A percentile compares a stretch with the other conserved stretches of the same genome.
Evolutionary conservation across 2,329 filamentous ascomycete genomes (phyloP).

Genomic region (Apiospora kogelbergensis): DNA sequence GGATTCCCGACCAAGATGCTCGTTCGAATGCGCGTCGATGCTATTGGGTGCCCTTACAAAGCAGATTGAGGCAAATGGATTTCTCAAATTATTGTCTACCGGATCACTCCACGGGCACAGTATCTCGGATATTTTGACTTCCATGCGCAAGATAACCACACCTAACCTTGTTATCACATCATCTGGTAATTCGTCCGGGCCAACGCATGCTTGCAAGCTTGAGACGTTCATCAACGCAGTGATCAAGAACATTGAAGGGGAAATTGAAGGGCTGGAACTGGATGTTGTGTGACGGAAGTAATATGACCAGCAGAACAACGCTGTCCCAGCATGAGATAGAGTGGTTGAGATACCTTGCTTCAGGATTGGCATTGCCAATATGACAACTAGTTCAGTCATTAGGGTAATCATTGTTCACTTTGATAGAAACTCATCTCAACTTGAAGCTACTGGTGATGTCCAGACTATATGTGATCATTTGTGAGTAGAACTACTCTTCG

Average conservation of each 20-base stretch:
- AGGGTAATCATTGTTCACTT: too few relatives aligned
- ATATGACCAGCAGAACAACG: too few relatives aligned
- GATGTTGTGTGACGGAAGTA: too few relatives aligned
- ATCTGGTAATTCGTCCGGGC: neutral
- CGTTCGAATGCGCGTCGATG: neutral
- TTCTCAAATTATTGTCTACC: neutral
- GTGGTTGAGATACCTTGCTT: too few relatives aligned
- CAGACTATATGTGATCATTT: too few relatives aligned
- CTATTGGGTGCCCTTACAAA: neutral
- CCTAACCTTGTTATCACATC: neutral
- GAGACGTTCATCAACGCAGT: neutral
- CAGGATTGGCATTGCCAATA: too few relatives aligned
- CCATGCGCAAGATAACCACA: neutral
- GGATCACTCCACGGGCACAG: neutral
- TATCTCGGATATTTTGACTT: rapidly evolving
- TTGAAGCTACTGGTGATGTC: too few relatives aligned
- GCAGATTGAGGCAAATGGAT: neutral
- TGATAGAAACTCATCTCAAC: too few relatives aligned
- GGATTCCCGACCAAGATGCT: neutral
- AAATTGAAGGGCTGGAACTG: neutral
- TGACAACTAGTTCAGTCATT: too few relatives aligned
- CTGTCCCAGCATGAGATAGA: too few relatives aligned
- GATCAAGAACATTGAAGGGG: neutral
- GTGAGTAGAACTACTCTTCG: too few relatives aligned
- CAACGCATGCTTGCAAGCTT: neutral